Conservation (phyloP, 352 stramenopile genomes). For the Phytophthora ramorum region DNA sequence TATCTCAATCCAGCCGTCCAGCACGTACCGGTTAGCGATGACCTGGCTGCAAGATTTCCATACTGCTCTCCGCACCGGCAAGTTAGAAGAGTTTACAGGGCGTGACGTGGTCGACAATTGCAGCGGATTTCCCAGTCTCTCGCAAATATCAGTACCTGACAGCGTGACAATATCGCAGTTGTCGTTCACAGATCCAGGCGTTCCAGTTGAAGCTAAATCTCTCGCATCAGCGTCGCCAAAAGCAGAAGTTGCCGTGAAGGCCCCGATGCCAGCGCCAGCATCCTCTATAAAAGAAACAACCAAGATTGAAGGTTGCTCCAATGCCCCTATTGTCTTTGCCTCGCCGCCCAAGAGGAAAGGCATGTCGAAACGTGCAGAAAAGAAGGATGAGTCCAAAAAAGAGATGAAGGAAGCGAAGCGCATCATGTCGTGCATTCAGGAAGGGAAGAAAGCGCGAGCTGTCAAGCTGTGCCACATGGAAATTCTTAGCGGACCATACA, state of each 20-base stretch:
- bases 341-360: background rate
- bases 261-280: background rate
- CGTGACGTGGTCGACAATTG: background rate
- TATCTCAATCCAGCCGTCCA: conserved; percentile 9
- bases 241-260: background rate
- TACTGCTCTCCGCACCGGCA: background rate
- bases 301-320: background rate
- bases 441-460: background rate
- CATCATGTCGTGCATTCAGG: background rate
- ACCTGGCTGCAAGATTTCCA: conserved; percentile 13
- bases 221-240: background rate
- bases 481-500: background rate
- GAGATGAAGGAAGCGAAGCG: conserved; percentile 7
- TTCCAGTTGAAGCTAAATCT: no score
- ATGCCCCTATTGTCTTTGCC: background rate
- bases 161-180: background rate
- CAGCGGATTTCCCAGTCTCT: conserved; percentile 1
- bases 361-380: background rate
- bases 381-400: background rate
- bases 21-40: conserved; percentile 4
- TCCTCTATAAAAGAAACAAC: background rate
- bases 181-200: background rate
- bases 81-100: conserved; percentile 7
- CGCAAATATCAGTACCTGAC: background rate
- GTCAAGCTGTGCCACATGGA: conserved; percentile 15